Evolutionary conservation across 169 alveolate species (phyloP), one percentile per base, ranked within the genome.

Genomic region (Babesia ovis): DNA sequence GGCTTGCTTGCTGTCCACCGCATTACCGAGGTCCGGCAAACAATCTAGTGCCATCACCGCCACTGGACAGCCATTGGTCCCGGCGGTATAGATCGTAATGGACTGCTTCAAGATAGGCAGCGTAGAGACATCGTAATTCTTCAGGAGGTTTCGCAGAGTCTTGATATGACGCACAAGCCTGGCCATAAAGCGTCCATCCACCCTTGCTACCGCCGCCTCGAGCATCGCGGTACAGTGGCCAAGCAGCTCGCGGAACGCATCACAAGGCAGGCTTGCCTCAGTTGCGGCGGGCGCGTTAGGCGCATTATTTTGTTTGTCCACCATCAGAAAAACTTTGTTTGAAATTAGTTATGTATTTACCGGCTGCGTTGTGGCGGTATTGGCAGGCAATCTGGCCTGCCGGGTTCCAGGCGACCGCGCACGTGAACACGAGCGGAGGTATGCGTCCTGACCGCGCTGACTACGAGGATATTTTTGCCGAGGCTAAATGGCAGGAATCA

Each of bases 181-280:
- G n/a, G 42, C 74, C 69, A 69, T 59, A 32, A 60, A 79, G 53
- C 87, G 68, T 29, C 81, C 66, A 43, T 79, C 87, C 20, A 75
- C 64, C 56, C 70, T 42, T 25, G 82, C 76, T 23, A 79, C 83
- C 35, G 83, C 87, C 42, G 72, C 83, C 72, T 79, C 87, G 25
- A 61, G 66, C 83, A 79, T 42, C 50, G 87, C 73, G 39, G 74
- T 79, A 41, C 87, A 69, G 31, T 79, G 77, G 23, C 75, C 27
- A 53, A 69, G 66, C 62, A 79, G 74, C 29, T 79, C 87, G 34
- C 72, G 59, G 77, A 79, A 79, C 68, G 87, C 87, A 69, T 79
- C 87, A 68, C 57, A 12, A n/a, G 87, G 83, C 70, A 69, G 42
- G 31, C 32, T 27, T 35, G 56, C 45, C 18, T 35, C 77, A 2